Base-by-base conservation (phyloP, 1,284 basidiomycete species). In the Amylostereum areolatum region DNA sequence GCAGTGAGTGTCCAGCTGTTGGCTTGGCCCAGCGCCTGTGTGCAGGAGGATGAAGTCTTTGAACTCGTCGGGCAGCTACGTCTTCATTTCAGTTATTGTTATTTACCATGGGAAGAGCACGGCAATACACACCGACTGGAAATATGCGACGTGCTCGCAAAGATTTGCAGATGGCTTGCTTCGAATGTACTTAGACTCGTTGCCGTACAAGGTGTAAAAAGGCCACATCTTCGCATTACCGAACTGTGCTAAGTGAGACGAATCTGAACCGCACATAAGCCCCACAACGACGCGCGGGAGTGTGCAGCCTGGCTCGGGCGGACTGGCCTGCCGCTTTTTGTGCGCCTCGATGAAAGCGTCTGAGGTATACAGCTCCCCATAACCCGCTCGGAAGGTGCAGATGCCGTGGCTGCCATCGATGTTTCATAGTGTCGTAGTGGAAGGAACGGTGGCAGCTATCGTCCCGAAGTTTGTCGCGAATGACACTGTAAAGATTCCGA, bases 331-430 rank as follows among this genome's bases (percentile, higher is more conserved):
- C 18, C 67, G 34, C 1, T 51, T 51, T 4, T 55, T 49, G 31
- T 72, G 55, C 32, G 63, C 63, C 0, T 56, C 45, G 1, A 65
- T 30, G 53, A 66, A 65, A 0, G 60, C 59, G 49, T 64, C 53
- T 0, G 66, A 60, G 3, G 58, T 62, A 42, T 67, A 72, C 0
- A 70, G 31, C 45, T 72, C 68, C 1, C 56, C 57, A 28, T 60
- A 56, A 70, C 36, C 0, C 58, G 18, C 3, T 4, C 8, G 11
- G 24, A 12, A 12, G 2, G n/a, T 29, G 27, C n/a, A 12, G 25
- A 10, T 3, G 10, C n/a, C 11, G 18, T 29, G 24, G 43, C 11
- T 31, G 2, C 25, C 25, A 44, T n/a, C 28, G 43, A 25, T 29
- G 3, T 30, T 44, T 29, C 27, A 29, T 29, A 3, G 43, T 24